Evolutionary conservation across 2,329 filamentous ascomycete species (phyloP).

Genomic region (Bipolaris sorokiniana): DNA sequence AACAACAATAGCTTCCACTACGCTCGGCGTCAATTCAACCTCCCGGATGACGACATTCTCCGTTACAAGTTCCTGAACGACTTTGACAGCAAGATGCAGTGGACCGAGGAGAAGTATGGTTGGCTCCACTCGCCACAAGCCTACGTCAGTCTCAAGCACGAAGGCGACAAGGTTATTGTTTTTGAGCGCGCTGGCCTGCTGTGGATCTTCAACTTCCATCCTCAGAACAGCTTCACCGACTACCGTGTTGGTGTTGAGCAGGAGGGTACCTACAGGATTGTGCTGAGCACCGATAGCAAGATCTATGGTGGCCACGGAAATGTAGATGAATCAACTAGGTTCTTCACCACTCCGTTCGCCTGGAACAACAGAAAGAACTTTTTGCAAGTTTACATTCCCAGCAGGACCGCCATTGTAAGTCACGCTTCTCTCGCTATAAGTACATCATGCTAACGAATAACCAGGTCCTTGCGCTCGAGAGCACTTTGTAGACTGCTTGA

Average conservation of each 20-base stretch:
- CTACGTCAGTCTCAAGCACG: slow-evolving; percentile 92
- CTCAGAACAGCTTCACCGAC: slow-evolving; percentile 82
- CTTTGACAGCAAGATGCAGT: slow-evolving; percentile 92
- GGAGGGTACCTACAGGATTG: slow-evolving; percentile 82
- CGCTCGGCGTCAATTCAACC: slow-evolving; percentile 88
- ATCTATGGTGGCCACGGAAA: slow-evolving; percentile 80
- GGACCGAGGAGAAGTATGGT: slow-evolving; percentile 83
- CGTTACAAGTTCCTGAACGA: slow-evolving; percentile 92
- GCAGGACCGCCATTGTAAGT: slow-evolving; percentile 76
- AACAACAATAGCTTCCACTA: slow-evolving; percentile 96
- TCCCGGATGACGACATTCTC: slow-evolving; percentile 82
- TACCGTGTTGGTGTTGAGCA: slow-evolving; percentile 89
- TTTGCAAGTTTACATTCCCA: slow-evolving; percentile 88
- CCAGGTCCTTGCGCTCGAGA: slow-evolving; percentile 36
- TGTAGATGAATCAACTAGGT: slow-evolving; percentile 79
- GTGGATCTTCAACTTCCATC: slow-evolving; percentile 97
- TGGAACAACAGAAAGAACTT: slow-evolving; percentile 94
- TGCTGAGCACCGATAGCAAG: slow-evolving; percentile 79
- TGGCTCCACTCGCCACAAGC: slow-evolving; percentile 88
- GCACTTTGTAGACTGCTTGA: slow-evolving; percentile 27
- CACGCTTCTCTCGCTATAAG: not conserved
- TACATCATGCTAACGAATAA: not conserved
- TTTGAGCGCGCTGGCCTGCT: slow-evolving; percentile 91
- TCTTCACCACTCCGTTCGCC: slow-evolving; percentile 87
- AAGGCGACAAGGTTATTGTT: slow-evolving; percentile 90